Conservation (phyloP, 805 yeast species). For the Zygosaccharomyces siamensis region DNA sequence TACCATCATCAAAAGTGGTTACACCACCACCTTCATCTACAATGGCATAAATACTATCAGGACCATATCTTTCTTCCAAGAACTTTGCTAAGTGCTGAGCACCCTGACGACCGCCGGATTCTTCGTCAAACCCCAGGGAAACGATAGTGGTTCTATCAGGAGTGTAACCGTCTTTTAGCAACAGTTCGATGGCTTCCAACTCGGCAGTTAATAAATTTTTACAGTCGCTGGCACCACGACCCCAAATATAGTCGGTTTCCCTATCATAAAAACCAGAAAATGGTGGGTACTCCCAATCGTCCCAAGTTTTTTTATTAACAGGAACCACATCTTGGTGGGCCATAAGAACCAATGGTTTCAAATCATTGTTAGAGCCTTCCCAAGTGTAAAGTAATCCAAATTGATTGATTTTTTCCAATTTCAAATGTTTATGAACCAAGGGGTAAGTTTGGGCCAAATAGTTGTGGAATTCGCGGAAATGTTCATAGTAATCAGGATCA, state of each 20-base stretch:
- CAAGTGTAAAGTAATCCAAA: constrained; percentile 62
- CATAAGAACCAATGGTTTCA: constrained; percentile 63
- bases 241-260: constrained; percentile 40
- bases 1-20: constrained; percentile 37
- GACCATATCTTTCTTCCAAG: constrained; percentile 52
- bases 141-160: constrained; percentile 57
- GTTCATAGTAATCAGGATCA: constrained; percentile 39
- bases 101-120: constrained; percentile 57
- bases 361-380: constrained; percentile 45
- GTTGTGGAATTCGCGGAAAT: constrained; percentile 44
- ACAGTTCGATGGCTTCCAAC: constrained; percentile 53
- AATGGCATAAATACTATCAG: constrained; percentile 52
- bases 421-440: constrained; percentile 41
- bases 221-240: constrained; percentile 73
- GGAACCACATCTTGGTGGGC: constrained; percentile 86
- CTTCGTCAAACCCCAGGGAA: constrained; percentile 76
- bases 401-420: constrained; percentile 52
- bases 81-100: constrained; percentile 47
- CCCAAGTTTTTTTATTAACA: constrained; percentile 51
- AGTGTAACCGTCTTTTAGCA: constrained; percentile 42
- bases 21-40: constrained; percentile 60
- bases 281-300: constrained; percentile 63
- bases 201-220: constrained; percentile 61
- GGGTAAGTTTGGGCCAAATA: constrained; percentile 56
- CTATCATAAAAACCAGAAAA: constrained; percentile 52